Base-by-base conservation (phyloP, 805 yeast species). In the Kazachstania psychrophila region DNA sequence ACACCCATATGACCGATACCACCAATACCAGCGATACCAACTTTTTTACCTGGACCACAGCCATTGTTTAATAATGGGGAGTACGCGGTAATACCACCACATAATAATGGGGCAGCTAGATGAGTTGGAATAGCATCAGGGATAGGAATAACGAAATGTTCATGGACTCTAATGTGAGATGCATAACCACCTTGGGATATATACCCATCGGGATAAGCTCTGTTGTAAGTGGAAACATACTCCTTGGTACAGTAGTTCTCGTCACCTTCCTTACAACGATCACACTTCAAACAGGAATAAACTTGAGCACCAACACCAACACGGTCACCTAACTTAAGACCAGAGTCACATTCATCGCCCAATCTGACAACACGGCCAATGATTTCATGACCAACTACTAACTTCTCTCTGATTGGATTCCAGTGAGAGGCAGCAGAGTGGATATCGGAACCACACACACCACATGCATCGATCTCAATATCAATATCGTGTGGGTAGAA, bases 231-330 rank as follows among this genome's bases (percentile, higher is more conserved):
- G 34, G 62, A 58, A 33, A 68, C 68, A 10, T 46, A 33, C n/a
- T n/a, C n/a, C 9, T 65, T 52, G 7, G 57, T 34, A 62, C 94
- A 82, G 64, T 72, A 73, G 44, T 61, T 68, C 47, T 78, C 80
- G 52, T 76, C 69, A 46, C 64, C 68, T 26, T 51, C 43, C 15
- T 65, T 55, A 67, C 87, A 84, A 51, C 75, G 66, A 31, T 65
- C 51, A 62, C 94, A 84, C n/a, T 70, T 61, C 37, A 67, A 57
- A 63, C 94, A 83, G 25, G 81, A 64, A 40, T 61, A 64, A 15
- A 69, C 65, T 51, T 73, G 77, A 20, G 92, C 89, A 47, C 94
- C 94, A 32, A 81, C 70, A 38, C 89, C 94, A 22, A 81, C 92
- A 45, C 85, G 66, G 45, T 84, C 79, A 38, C 94, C 94, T 15